Evolutionary conservation across 768 basidiomycete species (phyloP).

Genomic region (Boletus eberwhitei): DNA sequence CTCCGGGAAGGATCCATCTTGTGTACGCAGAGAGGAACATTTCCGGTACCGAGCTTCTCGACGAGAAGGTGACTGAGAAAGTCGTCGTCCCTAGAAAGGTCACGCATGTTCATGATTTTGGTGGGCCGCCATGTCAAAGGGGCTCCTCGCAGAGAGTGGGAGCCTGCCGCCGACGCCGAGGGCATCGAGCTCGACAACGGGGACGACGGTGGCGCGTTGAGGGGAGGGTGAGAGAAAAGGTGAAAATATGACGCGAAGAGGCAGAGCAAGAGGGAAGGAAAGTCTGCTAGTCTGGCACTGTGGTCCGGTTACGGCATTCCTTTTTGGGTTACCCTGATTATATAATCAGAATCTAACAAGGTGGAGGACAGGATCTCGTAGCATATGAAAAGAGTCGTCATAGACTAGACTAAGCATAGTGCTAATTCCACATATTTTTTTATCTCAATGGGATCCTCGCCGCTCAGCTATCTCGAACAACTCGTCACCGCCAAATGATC

Average conservation of each 20-base stretch:
- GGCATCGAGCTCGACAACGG: conserved; percentile 32
- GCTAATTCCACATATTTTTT: background rate
- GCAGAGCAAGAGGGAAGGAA: conserved; percentile 27
- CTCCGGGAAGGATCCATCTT: conserved; percentile 82
- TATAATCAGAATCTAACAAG: conserved; percentile 15
- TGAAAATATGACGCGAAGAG: conserved; percentile 33
- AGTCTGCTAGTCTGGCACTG: conserved; percentile 17
- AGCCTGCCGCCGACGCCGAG: conserved; percentile 26
- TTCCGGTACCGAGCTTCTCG: conserved; percentile 81
- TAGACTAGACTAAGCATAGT: background rate
- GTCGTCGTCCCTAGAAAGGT: conserved; percentile 88
- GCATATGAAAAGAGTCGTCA: background rate
- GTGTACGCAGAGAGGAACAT: conserved; percentile 79
- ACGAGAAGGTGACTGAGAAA: conserved; percentile 87
- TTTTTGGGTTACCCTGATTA: conserved; percentile 15
- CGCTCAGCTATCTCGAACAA: background rate
- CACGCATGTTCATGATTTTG: conserved; percentile 88
- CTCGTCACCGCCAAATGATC: background rate
- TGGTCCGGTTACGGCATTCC: conserved; percentile 33
- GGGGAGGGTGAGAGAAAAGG: conserved; percentile 6
- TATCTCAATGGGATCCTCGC: background rate
- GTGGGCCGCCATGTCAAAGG: conserved; percentile 69
- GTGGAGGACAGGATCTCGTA: background rate
- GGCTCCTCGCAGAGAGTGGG: conserved; percentile 21
- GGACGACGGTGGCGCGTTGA: conserved; percentile 23